Percentiles rank a stretch among this genome's conserved stretches.
phyloP scores from a whole-genome alignment of 805 yeast species.

The Myxozyma neotropica region DNA sequence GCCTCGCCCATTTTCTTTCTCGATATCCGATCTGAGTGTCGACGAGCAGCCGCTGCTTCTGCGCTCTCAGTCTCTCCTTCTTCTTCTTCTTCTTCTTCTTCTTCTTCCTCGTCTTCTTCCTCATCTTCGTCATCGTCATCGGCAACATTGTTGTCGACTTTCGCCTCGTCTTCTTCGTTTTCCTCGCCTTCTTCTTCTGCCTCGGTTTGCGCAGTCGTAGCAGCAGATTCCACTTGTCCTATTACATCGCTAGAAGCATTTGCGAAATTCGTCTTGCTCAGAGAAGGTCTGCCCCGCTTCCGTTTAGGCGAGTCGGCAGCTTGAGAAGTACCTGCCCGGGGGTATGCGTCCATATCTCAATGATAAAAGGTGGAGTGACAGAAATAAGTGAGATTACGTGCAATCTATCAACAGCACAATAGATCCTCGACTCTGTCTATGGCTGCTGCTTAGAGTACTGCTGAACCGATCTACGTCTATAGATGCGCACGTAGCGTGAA shows the following conservation, averaged over 20 bases:
- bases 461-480: too few relatives aligned
- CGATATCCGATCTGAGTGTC: slow-evolving; percentile 13
- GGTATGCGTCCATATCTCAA: not conserved
- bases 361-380: not conserved
- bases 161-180: slow-evolving; percentile 36
- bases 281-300: slow-evolving; percentile 16
- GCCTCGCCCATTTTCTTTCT: slow-evolving; percentile 32
- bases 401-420: too few relatives aligned
- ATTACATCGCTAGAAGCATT: too few relatives aligned
- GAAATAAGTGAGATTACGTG: not conserved
- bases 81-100: slow-evolving; percentile 35
- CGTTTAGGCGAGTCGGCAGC: slow-evolving; percentile 12
- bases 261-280: not conserved
- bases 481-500: too few relatives aligned
- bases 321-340: not conserved
- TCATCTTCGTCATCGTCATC: slow-evolving; percentile 34
- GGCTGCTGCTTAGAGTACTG: too few relatives aligned
- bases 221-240: not conserved
- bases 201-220: not conserved
- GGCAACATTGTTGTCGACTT: slow-evolving; percentile 37
- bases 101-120: slow-evolving; percentile 33
- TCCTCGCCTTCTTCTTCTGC: slow-evolving; percentile 30
- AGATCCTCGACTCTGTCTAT: not conserved
- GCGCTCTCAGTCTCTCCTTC: slow-evolving; percentile 23
- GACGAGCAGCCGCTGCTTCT: slow-evolving; percentile 4